Base-by-base conservation (phyloP, 148 eudicot genomes). In the Chenopodium berlandieri region DNA sequence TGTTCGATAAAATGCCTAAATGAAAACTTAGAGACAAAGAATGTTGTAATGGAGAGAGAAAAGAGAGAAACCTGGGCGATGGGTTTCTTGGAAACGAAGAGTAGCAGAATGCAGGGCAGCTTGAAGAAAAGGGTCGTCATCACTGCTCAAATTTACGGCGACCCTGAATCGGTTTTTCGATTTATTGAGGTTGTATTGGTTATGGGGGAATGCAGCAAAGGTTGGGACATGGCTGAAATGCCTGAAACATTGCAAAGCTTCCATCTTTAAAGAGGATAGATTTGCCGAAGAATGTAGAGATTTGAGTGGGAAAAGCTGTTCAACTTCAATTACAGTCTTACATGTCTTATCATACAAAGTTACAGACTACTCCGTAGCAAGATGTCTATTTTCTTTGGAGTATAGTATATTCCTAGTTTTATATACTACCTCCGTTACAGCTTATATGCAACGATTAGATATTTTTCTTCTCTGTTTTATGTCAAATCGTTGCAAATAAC, bases 71-170 rank as follows among this genome's bases (percentile, higher is more conserved):
- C 98, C 94, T 88, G 95, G 88, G 73, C 90, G 89, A 80, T 69
- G 85, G 68, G 94, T 86, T 85, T 94, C 95, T 74, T 87, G 90
- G 77, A 84, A 90, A 81, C 98, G 97, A 84, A 91, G 91, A 47
- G 92, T 83, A 80, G 94, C 93, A 4, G 86, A 89, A 47, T 82
- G 63, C 34, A 90, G 56, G 75, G 95, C 91, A 32, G 89, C 50
- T 79, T 76, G 80, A 78, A 88, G 77, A 9, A 87, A 83, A n/a
- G 88, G 84, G 87, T 90, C 90, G n/a, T 85, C 84, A 12, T 83
- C 77, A 78, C 75, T 75, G 80, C 75, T 82, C 76, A 86, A 62
- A 73, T 87, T 90, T 4, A 92, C 89, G 52, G 78, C 80, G 48
- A 88, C 34, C 22, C 68, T 48, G 63, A 20, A 71, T 32, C 67